Base-by-base conservation (phyloP, 2,329 filamentous ascomycete species). In the Colletotrichum magnum region DNA sequence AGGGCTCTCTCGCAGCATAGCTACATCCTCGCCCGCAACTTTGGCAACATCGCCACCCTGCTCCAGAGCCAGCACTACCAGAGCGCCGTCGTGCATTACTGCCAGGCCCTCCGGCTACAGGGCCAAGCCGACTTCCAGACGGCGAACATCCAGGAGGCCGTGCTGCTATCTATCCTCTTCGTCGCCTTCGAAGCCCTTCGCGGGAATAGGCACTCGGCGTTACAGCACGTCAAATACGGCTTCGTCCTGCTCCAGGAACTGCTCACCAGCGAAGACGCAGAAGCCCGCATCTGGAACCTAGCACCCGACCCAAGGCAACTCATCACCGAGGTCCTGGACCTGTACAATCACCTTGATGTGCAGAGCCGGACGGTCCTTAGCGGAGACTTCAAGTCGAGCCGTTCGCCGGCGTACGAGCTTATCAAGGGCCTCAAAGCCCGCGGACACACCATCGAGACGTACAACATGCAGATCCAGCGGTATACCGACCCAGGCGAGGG, bases 131-230 rank as follows among this genome's bases (percentile, higher is more conserved):
- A 72, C 41, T 79, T 81, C 2, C 79, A 76, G 2, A 77, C 74
- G 6, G 79, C 80, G n/a, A 78, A 79, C 2, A 69, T 83, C 5
- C 75, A 80, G 12, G 82, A 81, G 2, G 81, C 81, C 0, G 71
- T 83, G 60, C 66, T 83, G 6, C 77, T 81, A 1, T 83, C 81
- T 0, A 73, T 83, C 4, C 68, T 83, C 0, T 83, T 83, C 48
- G 79, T 83, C 47, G 82, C 81, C 64, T 83, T 83, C 41, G 81
- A 83, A 53, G 73, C 80, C 2, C 79, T 81, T 66, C 74, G 81
- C 5, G 81, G 80, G 2, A 82, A 83, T 13, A 76, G 78, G 62
- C 76, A 81, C 1, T 79, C 79, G 2, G 80, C 81, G 5, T 76
- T 83, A 4, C 81, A 82, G 63, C 81, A 83, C 58, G 74, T 83